Base-by-base conservation (phyloP, 2,329 filamentous ascomycete species). In the Ceratocystiopsis brevicomis region DNA sequence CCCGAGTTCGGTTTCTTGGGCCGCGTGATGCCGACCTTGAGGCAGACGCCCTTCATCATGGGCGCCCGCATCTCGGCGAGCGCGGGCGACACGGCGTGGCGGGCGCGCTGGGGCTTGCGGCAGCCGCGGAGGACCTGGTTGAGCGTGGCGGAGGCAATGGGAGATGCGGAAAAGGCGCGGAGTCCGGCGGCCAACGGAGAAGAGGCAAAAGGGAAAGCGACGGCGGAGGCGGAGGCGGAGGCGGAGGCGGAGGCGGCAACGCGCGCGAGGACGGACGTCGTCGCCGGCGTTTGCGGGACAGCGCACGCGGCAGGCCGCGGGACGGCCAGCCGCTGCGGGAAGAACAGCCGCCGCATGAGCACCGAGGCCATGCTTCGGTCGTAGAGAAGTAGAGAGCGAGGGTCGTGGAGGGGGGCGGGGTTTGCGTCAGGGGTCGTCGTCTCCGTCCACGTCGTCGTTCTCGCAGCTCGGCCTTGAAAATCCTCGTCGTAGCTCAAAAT, bases 1-100 rank as follows among this genome's bases (percentile, higher is more conserved):
- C 87, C 90, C 25, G 90, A 98, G 63, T 98, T 98, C 51, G 90
- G 90, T 65, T 98, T 98, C 77, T 98, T 98, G 45, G 90, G 90
- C 56, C 90, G 86, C 53, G 82, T 86, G 53, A 87, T 83, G 56
- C 84, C 86, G 47, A 96, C 90, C 59, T 92, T 87, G 50, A 98
- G 66, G 61, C 90, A 96, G 35, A 98, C 90, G 53, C 88, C 90
- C 68, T 96, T 96, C 64, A 94, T 78, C 57, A 81, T 75, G 4
- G 90, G 86, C 38, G 82, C 72, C 42, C 74, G 61, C 48, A 70
- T 71, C 49, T 69, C 69, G 41, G 69, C 68, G 43, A 98, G 72
- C 18, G 88, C 87, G 0, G 90, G 90, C 3, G 88, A 96, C 42
- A 84, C 78, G 52, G 83, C 74, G 63, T 93, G 86, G 50, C 90